These are phyloP conservation scores for Trichoderma aggressivum DNA, from an alignment of 2,329 filamentous ascomycete genomes.

Conservation along the genomic window DNA sequence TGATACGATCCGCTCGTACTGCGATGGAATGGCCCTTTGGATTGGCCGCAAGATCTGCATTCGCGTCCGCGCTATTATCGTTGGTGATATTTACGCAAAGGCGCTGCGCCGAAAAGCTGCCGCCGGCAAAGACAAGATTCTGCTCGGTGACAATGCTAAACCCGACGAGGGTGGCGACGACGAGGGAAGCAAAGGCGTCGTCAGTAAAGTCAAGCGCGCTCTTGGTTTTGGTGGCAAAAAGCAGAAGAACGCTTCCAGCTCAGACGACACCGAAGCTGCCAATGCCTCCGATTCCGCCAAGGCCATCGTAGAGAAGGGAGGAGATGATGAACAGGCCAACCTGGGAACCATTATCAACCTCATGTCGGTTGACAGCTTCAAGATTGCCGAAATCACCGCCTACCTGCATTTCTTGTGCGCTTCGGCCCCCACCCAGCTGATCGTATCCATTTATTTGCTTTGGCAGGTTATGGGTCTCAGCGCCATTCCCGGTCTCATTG, in stretches of 20 bases:
- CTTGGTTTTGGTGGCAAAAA: constrained; percentile 62
- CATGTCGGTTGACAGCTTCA: constrained; percentile 99
- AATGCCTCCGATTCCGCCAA: constrained; percentile 33
- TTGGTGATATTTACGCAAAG: constrained; percentile 97
- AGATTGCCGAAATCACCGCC: constrained; percentile 89
- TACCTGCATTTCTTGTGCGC: constrained; percentile 97
- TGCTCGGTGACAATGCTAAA: constrained; percentile 52
- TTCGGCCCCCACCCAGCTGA: constrained; percentile 81
- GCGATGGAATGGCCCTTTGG: constrained; percentile 85
- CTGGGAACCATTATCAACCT: constrained; percentile 98
- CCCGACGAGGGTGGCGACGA: constrained; percentile 33
- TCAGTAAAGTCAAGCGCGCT: constrained; percentile 51
- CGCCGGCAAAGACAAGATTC: constrained; percentile 68
- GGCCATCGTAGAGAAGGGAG: constrained; percentile 35
- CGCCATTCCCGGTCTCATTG: constrained; percentile 85
- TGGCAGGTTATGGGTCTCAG: constrained; percentile 90
- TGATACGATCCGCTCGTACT: constrained; percentile 75
- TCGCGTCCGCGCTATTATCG: constrained; percentile 86
- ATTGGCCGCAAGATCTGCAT: constrained; percentile 94
- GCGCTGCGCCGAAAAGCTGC: constrained; percentile 87
- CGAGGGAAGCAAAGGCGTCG: constrained; percentile 37
- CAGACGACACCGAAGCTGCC: constrained; percentile 34
- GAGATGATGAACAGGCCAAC: constrained; percentile 72
- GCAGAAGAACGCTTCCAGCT: constrained; percentile 40
- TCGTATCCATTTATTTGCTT: constrained; percentile 75